These are phyloP conservation scores for Cryptosporidium sp. DNA, from an alignment of 169 alveolate genomes.

Conservation along the genomic window DNA sequence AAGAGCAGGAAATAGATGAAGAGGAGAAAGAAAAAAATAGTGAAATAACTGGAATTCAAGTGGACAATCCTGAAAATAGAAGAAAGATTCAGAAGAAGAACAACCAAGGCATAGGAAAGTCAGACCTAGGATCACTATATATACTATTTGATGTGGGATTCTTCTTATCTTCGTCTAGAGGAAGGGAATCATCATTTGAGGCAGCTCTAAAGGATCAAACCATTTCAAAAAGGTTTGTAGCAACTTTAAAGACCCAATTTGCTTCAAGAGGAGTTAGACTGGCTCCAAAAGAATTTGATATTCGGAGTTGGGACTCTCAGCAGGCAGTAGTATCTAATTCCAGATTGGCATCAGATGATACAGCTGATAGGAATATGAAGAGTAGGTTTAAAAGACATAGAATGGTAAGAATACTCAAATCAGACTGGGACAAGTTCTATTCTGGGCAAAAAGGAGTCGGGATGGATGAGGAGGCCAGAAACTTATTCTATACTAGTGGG, in stretches of 20 bases:
- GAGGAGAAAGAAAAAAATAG: slow-evolving; percentile 15
- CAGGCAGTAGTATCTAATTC: slow-evolving; percentile 9
- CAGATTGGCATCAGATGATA: slow-evolving; percentile 41
- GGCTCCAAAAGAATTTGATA: slow-evolving; percentile 27
- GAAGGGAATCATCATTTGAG: slow-evolving; percentile 44
- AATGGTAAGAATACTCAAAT: slow-evolving; percentile 30
- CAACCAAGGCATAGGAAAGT: neutral
- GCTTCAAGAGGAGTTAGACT: slow-evolving; percentile 29
- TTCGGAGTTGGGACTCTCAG: slow-evolving; percentile 34
- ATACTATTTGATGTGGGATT: slow-evolving; percentile 39
- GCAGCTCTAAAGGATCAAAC: slow-evolving; percentile 19
- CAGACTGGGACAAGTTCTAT: slow-evolving; percentile 51
- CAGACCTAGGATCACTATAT: slow-evolving; percentile 27
- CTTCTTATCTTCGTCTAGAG: slow-evolving; percentile 40
- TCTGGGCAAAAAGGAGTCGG: slow-evolving; percentile 22
- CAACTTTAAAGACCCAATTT: slow-evolving; percentile 44
- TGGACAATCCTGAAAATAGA: neutral
- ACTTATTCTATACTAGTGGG: slow-evolving; percentile 51
- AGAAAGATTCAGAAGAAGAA: neutral
- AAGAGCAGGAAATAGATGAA: slow-evolving; percentile 32
- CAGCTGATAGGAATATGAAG: slow-evolving; percentile 27
- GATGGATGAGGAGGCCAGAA: slow-evolving; percentile 63
- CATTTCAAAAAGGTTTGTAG: slow-evolving; percentile 32
- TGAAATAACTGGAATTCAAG: neutral
- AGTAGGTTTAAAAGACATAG: slow-evolving; percentile 21